These are phyloP conservation scores for Xerophyta viscosa DNA, from an alignment of 106 monocot species.

Conservation along the genomic window DNA sequence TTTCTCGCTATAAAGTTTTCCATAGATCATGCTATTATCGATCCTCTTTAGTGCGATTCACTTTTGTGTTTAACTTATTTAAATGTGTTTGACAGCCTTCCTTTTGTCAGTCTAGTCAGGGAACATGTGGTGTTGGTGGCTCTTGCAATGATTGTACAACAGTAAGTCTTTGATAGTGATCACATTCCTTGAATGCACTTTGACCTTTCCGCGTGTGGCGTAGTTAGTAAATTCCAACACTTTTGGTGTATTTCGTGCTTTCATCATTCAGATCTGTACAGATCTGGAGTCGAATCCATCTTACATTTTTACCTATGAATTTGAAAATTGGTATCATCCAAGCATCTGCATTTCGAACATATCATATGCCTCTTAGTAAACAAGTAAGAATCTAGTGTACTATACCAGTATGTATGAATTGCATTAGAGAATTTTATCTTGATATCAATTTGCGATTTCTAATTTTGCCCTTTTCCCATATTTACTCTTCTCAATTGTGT, in stretches of 20 bases:
- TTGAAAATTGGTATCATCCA: slow-evolving; percentile 65
- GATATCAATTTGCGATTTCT: too few relatives aligned
- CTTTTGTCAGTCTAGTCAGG: slow-evolving; percentile 56
- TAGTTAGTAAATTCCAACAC: not conserved
- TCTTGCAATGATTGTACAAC: slow-evolving; percentile 90
- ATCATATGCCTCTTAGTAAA: slow-evolving; percentile 90
- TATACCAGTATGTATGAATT: too few relatives aligned
- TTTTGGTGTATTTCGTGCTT: slow-evolving; percentile 57
- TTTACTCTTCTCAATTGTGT: slow-evolving; percentile 3
- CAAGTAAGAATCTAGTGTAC: slow-evolving; percentile 39
- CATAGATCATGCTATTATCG: too few relatives aligned
- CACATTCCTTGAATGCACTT: too few relatives aligned
- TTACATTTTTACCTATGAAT: too few relatives aligned
- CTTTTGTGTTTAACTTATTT: not conserved
- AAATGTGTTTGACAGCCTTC: slow-evolving; percentile 55
- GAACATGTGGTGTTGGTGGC: slow-evolving; percentile 36
- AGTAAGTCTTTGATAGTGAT: slow-evolving; percentile 27
- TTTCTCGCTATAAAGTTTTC: too few relatives aligned
- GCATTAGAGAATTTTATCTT: too few relatives aligned
- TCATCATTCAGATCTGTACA: slow-evolving; percentile 58
- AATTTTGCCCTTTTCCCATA: slow-evolving; percentile 1
- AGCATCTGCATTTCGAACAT: slow-evolving; percentile 92
- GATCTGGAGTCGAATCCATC: slow-evolving; percentile 29
- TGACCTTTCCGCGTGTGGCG: too few relatives aligned
- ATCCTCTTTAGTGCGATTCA: too few relatives aligned